phyloP scores from a whole-genome alignment of 225 moss, liverwort and hornwort species.

The Takakia lepidozioides region DNA sequence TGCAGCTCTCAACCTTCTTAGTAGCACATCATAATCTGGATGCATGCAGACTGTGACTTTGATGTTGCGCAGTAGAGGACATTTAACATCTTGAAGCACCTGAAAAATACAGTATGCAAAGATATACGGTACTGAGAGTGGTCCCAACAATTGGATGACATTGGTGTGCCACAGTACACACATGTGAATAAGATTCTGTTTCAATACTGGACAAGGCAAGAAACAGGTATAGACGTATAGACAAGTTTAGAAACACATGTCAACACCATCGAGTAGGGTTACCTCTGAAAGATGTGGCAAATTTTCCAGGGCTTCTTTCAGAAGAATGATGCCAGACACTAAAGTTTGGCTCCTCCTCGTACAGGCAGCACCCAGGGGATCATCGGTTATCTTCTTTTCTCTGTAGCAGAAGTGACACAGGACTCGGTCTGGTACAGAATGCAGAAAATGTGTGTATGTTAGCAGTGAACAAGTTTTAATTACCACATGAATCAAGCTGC shows the following conservation, averaged over 20 bases:
- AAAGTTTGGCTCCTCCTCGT: slow-evolving; percentile 61
- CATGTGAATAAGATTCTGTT: no score
- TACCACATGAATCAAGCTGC: no score
- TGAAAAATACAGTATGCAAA: no score
- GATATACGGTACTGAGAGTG: no score
- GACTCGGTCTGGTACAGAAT: slow-evolving; percentile 70
- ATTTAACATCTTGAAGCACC: slow-evolving; percentile 39
- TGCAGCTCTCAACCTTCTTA: slow-evolving; percentile 30
- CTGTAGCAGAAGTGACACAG: slow-evolving; percentile 83
- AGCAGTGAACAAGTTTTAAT: no score
- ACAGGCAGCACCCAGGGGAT: slow-evolving; percentile 17
- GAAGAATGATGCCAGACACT: slow-evolving; percentile 65
- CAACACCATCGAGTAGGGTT: no score
- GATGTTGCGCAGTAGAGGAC: slow-evolving; percentile 41
- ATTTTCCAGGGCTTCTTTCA: slow-evolving; percentile 70
- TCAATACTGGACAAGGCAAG: no score
- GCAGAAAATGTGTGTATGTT: no score
- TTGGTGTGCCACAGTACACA: no score
- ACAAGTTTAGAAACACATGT: no score
- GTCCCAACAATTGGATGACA: no score
- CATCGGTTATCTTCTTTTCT: slow-evolving; percentile 22
- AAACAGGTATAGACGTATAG: no score
- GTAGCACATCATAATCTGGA: slow-evolving; percentile 24
- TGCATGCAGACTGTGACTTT: slow-evolving; percentile 34
- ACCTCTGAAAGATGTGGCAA: slow-evolving; percentile 77